These are phyloP conservation scores for Chalciporus chontae DNA, from an alignment of 768 basidiomycete genomes.

Conservation along the genomic window DNA sequence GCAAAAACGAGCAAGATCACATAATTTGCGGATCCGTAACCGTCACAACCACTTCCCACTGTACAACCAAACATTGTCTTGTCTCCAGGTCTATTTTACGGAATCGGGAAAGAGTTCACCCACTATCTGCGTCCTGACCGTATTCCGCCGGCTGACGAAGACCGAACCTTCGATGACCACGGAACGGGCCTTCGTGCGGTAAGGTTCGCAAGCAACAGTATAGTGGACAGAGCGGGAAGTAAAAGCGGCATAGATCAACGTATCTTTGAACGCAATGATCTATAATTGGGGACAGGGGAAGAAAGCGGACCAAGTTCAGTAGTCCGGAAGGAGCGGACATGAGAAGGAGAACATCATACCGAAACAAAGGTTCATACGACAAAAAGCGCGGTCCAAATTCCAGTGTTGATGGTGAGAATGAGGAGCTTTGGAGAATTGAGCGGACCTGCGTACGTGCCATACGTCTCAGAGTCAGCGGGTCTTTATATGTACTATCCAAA, in stretches of 20 bases:
- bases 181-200: neutral
- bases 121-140: neutral
- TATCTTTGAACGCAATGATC: conserved; percentile 2
- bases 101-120: neutral
- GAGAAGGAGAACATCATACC: neutral
- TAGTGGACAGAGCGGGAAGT: conserved; percentile 8
- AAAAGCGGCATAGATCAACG: conserved; percentile 1
- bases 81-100: too few species aligned
- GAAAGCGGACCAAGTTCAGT: too few species aligned
- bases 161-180: neutral
- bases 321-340: neutral
- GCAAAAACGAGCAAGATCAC: too few species aligned
- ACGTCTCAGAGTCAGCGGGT: neutral
- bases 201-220: conserved; percentile 14
- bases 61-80: too few species aligned
- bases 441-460: neutral
- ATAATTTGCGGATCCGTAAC: too few species aligned
- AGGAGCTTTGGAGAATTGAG: conserved; percentile 4
- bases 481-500: too few species aligned
- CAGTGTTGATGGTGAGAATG: conserved; percentile 11
- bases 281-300: neutral
- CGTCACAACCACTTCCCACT: too few species aligned
- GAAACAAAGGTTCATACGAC: neutral
- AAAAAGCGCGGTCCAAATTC: conserved; percentile 12
- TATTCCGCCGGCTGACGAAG: neutral